Base-by-base conservation (phyloP, 305 asterid species). In the Plantago coronopus region DNA sequence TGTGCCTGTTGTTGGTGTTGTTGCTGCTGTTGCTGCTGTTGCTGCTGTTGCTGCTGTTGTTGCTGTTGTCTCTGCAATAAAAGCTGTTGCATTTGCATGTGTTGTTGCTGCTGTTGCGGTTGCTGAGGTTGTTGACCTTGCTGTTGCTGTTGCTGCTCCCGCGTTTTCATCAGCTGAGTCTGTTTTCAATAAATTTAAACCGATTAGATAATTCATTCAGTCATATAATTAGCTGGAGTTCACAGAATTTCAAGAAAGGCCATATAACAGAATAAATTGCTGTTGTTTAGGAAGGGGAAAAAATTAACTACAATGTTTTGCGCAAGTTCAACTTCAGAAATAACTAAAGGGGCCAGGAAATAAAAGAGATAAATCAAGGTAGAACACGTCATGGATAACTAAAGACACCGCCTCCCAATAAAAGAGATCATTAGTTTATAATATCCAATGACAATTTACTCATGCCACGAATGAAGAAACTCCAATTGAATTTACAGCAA, bases 91-190 rank as follows among this genome's bases (percentile, higher is more conserved):
- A 83, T 79, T 59, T 85, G 95, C 77, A 77, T 55, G 43, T 86
- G 94, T 59, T 82, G 85, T 6, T 75, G 85, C 29, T 78, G 87
- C 10, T 59, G 71, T 17, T 68, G 79, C 42, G 71, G 82, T 17
- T 76, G 88, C 31, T 76, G 89, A 34, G 72, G 85, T 0, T 77
- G 75, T 17, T 81, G 88, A 11, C 66, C 73, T 21, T 77, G 80
- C 54, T 69, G 84, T 20, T 73, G 95, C 3, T 76, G 98, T 60
- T 89, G 99, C 65, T 93, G 97, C 77, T 94, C 99, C 74, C 97
- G 88, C 37, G 96, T 83, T 78, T 94, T 94, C 79, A 90, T 85
- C 66, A 84, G 61, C 71, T 94, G 99, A 59, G 99, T 81, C 99
- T 94, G 86, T 56, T 68, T 70, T 60, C 31, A 44, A 38, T 59